A percentile compares a stretch with the other conserved stretches of the same genome.
These are phyloP conservation scores for Penicillium alfredii DNA, from an alignment of 495 filamentous ascomycete genomes.

Conservation along the genomic window DNA sequence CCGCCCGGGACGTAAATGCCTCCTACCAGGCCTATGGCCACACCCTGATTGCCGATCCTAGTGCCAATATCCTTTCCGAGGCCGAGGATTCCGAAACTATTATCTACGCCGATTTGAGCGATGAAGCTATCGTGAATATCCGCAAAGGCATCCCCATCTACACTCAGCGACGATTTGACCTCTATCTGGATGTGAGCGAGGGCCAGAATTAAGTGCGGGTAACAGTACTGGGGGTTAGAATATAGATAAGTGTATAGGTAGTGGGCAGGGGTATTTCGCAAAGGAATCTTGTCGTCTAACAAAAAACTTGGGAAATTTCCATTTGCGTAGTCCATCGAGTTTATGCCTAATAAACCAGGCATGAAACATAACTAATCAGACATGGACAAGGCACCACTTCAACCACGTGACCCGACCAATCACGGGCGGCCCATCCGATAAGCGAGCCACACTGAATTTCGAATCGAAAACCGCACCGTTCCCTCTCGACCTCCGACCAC, in stretches of 20 bases:
- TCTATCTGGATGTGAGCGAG: constrained; percentile 83
- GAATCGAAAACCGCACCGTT: constrained; percentile 28
- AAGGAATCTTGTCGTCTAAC: too few species aligned
- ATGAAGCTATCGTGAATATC: constrained; percentile 65
- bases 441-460: constrained; percentile 45
- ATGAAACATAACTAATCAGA: too few species aligned
- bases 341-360: too few species aligned
- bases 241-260: not conserved
- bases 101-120: constrained; percentile 67
- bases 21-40: constrained; percentile 90
- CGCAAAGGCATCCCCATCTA: constrained; percentile 81
- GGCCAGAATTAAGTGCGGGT: constrained; percentile 14
- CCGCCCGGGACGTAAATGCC: constrained; percentile 71
- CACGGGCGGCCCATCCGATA: constrained; percentile 16
- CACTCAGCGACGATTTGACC: constrained; percentile 84
- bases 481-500: constrained; percentile 34
- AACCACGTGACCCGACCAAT: constrained; percentile 19
- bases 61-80: constrained; percentile 69
- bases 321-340: too few species aligned
- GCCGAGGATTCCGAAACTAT: constrained; percentile 70
- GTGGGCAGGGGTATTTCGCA: too few species aligned
- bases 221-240: not conserved
- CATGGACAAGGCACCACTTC: not conserved
- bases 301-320: too few species aligned
- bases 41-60: constrained; percentile 82